Conservation (phyloP, 305 asterid species). For the Coffea humblotiana region DNA sequence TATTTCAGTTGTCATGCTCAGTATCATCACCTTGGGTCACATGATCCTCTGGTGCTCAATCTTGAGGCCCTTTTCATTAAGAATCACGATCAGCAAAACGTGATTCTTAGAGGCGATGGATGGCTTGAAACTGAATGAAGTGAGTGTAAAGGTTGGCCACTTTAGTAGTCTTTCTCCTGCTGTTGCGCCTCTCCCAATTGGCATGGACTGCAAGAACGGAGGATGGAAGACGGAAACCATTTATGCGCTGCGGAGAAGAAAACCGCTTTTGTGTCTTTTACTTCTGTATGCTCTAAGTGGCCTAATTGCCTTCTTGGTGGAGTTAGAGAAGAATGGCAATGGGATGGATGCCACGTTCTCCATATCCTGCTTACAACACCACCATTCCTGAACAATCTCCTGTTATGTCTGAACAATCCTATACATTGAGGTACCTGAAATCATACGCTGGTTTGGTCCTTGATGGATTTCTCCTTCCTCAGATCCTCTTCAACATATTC, state of each 20-base stretch:
- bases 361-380: neutral
- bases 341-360: neutral
- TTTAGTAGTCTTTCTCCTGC: conserved; percentile 50
- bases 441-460: conserved; percentile 57
- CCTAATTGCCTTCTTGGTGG: conserved; percentile 36
- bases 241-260: conserved; percentile 40
- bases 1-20: conserved; percentile 50
- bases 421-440: conserved; percentile 47
- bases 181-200: conserved; percentile 49
- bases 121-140: conserved; percentile 59
- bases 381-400: neutral
- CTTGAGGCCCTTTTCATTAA: conserved; percentile 49
- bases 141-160: conserved; percentile 44
- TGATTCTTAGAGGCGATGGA: conserved; percentile 30
- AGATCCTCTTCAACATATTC: conserved; percentile 47
- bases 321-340: conserved; percentile 30
- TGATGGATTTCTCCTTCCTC: conserved; percentile 69
- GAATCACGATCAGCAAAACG: conserved; percentile 27
- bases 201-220: conserved; percentile 46
- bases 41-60: conserved; percentile 58
- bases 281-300: conserved; percentile 45
- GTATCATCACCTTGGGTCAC: conserved; percentile 50
- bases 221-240: conserved; percentile 16
- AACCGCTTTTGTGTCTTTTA: conserved; percentile 23
- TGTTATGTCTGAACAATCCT: neutral